Evolutionary conservation across 768 basidiomycete genomes (phyloP).

Genomic region (Boletus insuetus): DNA sequence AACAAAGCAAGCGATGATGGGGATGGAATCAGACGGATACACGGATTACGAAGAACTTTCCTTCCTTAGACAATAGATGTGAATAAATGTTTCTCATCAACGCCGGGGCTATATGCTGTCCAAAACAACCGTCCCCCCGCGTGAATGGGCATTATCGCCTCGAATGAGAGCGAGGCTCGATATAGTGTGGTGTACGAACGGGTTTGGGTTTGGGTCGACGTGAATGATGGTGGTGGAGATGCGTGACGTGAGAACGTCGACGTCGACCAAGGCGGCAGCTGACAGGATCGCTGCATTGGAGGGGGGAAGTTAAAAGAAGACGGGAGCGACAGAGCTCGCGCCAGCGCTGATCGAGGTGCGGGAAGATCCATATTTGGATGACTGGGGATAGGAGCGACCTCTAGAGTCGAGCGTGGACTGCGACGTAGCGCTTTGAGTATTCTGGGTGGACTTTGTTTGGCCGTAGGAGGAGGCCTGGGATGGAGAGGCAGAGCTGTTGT

Average conservation of each 20-base stretch:
- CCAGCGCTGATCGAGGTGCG: conserved; percentile 45
- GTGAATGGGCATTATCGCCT: conserved; percentile 4
- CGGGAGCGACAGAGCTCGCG: conserved; percentile 50
- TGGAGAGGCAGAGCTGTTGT: conserved; percentile 16
- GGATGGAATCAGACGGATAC: conserved; percentile 7
- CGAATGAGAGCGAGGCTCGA: conserved; percentile 5
- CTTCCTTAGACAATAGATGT: conserved; percentile 11
- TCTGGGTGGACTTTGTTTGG: conserved; percentile 21
- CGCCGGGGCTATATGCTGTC: conserved; percentile 1
- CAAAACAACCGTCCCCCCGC: conserved; percentile 1
- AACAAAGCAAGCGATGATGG: conserved; percentile 1
- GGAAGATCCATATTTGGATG: conserved; percentile 22
- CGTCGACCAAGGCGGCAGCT: neutral
- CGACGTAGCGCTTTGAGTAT: conserved; percentile 9
- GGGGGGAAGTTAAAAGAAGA: conserved; percentile 50
- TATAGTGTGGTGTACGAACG: neutral
- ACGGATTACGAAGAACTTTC: conserved; percentile 19
- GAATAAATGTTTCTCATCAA: conserved; percentile 17
- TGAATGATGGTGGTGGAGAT: neutral
- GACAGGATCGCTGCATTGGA: neutral
- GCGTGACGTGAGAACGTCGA: neutral
- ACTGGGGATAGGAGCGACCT: conserved; percentile 24
- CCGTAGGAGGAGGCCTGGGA: conserved; percentile 9
- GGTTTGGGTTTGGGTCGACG: neutral
- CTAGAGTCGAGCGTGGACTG: conserved; percentile 19